phyloP scores from a whole-genome alignment of 331 rosid genomes.

The Telfairia occidentalis region DNA sequence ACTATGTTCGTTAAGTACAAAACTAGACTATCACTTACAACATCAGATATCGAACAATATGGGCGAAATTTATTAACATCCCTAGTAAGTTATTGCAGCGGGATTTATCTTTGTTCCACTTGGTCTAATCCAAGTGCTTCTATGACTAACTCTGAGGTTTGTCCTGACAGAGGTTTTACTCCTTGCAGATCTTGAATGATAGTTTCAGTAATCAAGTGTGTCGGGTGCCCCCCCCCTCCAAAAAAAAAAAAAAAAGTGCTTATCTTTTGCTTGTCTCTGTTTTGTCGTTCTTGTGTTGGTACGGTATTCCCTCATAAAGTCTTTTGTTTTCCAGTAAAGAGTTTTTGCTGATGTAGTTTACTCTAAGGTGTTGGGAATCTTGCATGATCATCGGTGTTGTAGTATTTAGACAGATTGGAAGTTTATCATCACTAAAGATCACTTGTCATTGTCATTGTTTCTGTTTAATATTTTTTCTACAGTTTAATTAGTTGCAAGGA shows the following conservation, averaged over 20 bases:
- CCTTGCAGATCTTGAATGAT: not conserved
- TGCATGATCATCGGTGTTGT: not conserved
- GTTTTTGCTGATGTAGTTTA: not conserved
- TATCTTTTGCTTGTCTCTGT: not conserved
- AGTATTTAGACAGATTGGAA: not conserved
- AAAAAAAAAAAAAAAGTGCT: too few species aligned
- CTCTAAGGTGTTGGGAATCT: not conserved
- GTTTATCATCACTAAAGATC: not conserved
- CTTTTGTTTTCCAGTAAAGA: not conserved
- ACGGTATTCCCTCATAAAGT: not conserved
- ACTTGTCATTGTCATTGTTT: not conserved
- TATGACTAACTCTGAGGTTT: not conserved
- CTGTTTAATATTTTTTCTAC: not conserved
- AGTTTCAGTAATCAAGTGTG: not conserved
- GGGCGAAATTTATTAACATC: not conserved
- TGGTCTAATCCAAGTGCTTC: not conserved
- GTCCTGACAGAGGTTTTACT: not conserved
- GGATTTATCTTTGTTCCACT: not conserved
- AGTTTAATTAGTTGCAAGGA: not conserved
- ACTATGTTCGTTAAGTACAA: not conserved
- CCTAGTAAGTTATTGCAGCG: not conserved
- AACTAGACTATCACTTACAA: not conserved
- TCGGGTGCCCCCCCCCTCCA: not conserved
- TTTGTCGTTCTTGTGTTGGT: not conserved
- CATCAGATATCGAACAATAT: not conserved